A percentile compares a stretch with the other conserved stretches of the same genome.
Conservation (phyloP, 176 grass and related monocot species). For the Rhipidocladum racemiflorum region DNA sequence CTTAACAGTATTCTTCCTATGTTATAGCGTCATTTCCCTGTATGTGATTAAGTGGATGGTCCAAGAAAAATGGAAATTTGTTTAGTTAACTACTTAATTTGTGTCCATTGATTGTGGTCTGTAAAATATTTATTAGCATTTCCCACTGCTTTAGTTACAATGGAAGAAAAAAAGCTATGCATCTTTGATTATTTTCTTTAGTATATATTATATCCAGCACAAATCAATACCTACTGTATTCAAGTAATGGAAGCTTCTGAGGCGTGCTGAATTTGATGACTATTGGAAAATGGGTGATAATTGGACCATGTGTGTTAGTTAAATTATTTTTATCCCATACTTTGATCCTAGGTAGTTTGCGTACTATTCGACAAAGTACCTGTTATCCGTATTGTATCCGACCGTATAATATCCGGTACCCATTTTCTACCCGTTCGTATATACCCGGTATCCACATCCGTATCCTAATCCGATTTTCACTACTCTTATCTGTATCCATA, state of each 20-base stretch:
- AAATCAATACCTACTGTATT: not conserved
- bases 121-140: not conserved
- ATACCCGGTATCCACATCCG: too few species aligned
- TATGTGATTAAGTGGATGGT: not conserved
- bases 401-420: too few species aligned
- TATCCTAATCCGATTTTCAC: too few species aligned
- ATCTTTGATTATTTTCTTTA: not conserved
- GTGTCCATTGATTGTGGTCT: not conserved
- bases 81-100: not conserved
- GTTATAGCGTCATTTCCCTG: not conserved
- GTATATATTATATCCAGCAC: not conserved
- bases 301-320: too few species aligned
- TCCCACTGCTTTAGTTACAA: not conserved
- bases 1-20: not conserved
- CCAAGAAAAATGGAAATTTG: not conserved
- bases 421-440: too few species aligned
- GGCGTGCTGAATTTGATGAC: not conserved
- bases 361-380: too few species aligned
- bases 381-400: too few species aligned
- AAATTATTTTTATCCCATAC: too few species aligned
- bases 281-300: not conserved
- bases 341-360: too few species aligned
- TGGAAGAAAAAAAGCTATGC: not conserved
- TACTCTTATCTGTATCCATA: too few species aligned
- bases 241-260: not conserved